These are phyloP conservation scores for Cetradonia linearis DNA, from an alignment of 495 filamentous ascomycete genomes.

Conservation along the genomic window DNA sequence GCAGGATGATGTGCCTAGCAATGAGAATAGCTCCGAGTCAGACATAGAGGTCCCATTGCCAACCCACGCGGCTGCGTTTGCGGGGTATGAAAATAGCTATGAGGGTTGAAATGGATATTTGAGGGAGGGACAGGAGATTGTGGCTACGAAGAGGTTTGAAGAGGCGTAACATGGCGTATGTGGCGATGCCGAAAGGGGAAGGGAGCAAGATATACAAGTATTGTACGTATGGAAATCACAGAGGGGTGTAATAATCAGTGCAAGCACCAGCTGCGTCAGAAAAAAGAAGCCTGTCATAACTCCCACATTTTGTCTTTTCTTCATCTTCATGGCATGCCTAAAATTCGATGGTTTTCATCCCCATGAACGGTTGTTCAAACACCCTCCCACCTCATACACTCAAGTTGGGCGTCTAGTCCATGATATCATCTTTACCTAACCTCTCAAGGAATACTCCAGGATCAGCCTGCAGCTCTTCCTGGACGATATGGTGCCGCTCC, in stretches of 20 bases:
- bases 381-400: not conserved
- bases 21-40: not conserved
- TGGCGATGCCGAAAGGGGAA: not conserved
- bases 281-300: not conserved
- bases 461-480: not conserved
- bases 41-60: conserved; percentile 2
- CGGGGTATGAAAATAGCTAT: not conserved
- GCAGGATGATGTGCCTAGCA: not conserved
- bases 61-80: not conserved
- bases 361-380: not conserved
- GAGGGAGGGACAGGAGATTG: not conserved
- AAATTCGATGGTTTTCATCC: not conserved
- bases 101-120: conserved; percentile 4
- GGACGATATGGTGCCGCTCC: not conserved
- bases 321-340: not conserved
- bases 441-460: not conserved
- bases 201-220: too few relatives aligned
- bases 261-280: not conserved
- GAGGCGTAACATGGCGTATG: conserved; percentile 1
- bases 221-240: not conserved
- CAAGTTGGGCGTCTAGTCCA: not conserved
- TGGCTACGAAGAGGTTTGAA: conserved; percentile 3
- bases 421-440: not conserved
- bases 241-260: not conserved
- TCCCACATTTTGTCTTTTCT: not conserved